phyloP scores from a whole-genome alignment of 805 yeast genomes.

The Kodamaea kakaduensis region DNA sequence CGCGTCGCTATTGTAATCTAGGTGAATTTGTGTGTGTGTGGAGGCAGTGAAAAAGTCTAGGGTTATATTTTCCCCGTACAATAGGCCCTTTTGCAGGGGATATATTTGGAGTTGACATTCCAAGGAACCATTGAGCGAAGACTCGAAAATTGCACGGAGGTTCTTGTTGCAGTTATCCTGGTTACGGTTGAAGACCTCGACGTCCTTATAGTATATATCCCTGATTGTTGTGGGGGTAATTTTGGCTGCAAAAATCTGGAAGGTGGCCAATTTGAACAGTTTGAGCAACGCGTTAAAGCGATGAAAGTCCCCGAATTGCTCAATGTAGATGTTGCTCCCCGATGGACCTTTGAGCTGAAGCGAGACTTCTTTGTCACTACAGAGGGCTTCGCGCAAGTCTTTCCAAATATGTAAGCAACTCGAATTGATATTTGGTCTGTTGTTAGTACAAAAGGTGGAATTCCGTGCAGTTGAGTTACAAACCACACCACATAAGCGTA shows the following conservation, averaged over 20 bases:
- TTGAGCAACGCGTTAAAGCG: slow-evolving; percentile 6
- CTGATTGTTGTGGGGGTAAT: slow-evolving; percentile 39
- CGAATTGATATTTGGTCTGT: no score
- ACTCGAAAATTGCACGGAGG: slow-evolving; percentile 33
- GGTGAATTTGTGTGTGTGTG: not conserved
- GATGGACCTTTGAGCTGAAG: not conserved
- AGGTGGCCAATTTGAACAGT: slow-evolving; percentile 5
- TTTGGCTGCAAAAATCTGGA: slow-evolving; percentile 2
- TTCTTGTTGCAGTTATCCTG: slow-evolving; percentile 42
- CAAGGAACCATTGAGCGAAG: slow-evolving; percentile 35
- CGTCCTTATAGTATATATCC: slow-evolving; percentile 59
- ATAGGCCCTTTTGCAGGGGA: slow-evolving; percentile 55
- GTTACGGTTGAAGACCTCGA: slow-evolving; percentile 38
- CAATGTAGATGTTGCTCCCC: slow-evolving; percentile 3
- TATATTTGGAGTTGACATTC: slow-evolving; percentile 38
- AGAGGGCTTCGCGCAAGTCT: not conserved
- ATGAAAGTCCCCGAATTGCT: slow-evolving; percentile 5
- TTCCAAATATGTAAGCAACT: slow-evolving; percentile 2
- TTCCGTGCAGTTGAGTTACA: no score
- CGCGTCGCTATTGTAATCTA: slow-evolving; percentile 7
- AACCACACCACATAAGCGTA: no score
- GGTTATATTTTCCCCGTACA: slow-evolving; percentile 33
- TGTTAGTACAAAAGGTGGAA: no score
- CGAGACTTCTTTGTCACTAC: slow-evolving; percentile 1
- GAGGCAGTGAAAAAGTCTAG: not conserved